These are phyloP conservation scores for Neohortaea acidophila DNA, from an alignment of 495 filamentous ascomycete genomes.

Conservation along the genomic window DNA sequence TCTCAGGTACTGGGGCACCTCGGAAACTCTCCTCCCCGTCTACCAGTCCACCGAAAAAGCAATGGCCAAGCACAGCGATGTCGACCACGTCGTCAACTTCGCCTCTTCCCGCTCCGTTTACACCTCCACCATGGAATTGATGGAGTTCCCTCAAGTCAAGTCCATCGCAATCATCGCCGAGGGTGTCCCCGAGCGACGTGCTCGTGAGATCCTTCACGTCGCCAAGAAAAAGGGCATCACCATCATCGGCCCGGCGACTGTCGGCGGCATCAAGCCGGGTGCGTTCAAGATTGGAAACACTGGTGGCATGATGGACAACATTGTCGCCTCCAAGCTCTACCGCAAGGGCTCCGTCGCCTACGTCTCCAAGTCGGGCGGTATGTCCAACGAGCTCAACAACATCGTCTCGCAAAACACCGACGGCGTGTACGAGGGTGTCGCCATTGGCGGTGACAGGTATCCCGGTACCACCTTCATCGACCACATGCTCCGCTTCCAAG, in stretches of 20 bases:
- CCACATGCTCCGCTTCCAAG: conserved; percentile 87
- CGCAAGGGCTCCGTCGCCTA: conserved; percentile 96
- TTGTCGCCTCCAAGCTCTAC: conserved; percentile 99
- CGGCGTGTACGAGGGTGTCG: conserved; percentile 97
- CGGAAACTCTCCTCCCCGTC: conserved; percentile 94
- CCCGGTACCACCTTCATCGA: conserved; percentile 98
- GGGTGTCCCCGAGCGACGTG: conserved; percentile 96
- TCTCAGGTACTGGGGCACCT: conserved; percentile 87
- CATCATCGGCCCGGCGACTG: conserved; percentile 95
- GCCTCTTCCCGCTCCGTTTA: conserved; percentile 96
- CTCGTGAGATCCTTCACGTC: conserved; percentile 89
- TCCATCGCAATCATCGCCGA: conserved; percentile 98
- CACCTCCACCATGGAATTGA: conserved; percentile 93
- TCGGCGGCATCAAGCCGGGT: conserved; percentile 98
- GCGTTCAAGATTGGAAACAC: conserved; percentile 99
- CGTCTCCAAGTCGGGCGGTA: conserved; percentile 98
- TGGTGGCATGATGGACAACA: conserved; percentile 99
- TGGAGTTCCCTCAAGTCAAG: conserved; percentile 93
- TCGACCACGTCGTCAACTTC: conserved; percentile 98
- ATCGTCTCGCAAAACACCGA: conserved; percentile 90
- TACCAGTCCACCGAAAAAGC: conserved; percentile 93
- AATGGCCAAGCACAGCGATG: conserved; percentile 90
- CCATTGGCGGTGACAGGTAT: conserved; percentile 97
- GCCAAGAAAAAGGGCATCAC: conserved; percentile 97
- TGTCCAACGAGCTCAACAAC: conserved; percentile 99